These are phyloP conservation scores for Groenewaldozyma salmanticensis DNA, from an alignment of 805 yeast species.

Conservation along the genomic window DNA sequence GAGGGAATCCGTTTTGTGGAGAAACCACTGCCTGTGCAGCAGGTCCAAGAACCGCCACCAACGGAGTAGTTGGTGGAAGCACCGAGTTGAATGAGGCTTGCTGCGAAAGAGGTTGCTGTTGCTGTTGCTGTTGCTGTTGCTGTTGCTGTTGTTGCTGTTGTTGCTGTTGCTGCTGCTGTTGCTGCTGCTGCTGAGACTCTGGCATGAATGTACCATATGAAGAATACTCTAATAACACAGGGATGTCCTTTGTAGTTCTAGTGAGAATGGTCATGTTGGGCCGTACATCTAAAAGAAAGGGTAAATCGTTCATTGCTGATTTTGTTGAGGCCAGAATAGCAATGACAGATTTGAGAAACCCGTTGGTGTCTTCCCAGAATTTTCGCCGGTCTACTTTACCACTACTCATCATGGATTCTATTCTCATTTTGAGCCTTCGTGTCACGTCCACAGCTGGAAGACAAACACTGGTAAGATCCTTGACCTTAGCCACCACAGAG, in stretches of 20 bases:
- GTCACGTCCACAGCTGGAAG: conserved; percentile 77
- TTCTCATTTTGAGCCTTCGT: conserved; percentile 46
- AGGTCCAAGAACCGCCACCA: conserved; percentile 31
- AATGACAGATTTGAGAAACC: conserved; percentile 73
- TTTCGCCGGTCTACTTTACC: conserved; percentile 44
- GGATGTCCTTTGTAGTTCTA: conserved; percentile 83
- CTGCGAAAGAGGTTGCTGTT: background rate
- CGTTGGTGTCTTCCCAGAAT: conserved; percentile 80
- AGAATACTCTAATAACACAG: conserved; percentile 68
- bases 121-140: conserved; percentile 5
- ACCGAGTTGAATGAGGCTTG: conserved; percentile 1
- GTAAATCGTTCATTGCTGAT: conserved; percentile 69
- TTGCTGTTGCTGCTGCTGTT: conserved; percentile 4
- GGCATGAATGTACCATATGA: conserved; percentile 31
- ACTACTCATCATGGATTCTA: conserved; percentile 43
- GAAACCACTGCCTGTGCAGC: conserved; percentile 30
- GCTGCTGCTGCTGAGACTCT: conserved; percentile 7
- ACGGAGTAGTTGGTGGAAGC: conserved; percentile 29
- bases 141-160: background rate
- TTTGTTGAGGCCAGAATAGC: conserved; percentile 78
- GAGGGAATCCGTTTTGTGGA: conserved; percentile 6
- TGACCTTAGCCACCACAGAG: conserved; percentile 52
- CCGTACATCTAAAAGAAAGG: conserved; percentile 68
- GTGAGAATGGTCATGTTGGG: conserved; percentile 75
- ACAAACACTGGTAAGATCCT: conserved; percentile 70